Percentiles rank a stretch among this genome's conserved stretches.
Conservation (phyloP, 2,329 filamentous ascomycete species). For the Didymella sp. region DNA sequence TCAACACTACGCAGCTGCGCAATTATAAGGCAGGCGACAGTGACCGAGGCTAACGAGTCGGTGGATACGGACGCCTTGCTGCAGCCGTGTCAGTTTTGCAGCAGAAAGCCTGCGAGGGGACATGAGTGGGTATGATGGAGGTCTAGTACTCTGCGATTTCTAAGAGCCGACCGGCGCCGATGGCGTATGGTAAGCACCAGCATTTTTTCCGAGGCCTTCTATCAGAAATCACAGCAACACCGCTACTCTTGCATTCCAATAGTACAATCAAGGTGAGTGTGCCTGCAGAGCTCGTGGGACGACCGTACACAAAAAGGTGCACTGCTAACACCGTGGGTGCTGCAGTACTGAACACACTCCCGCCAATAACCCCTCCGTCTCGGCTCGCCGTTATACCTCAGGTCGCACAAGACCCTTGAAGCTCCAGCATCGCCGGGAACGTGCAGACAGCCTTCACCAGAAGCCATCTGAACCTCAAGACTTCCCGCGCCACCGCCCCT, state of each 20-base stretch:
- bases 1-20: background rate
- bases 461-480: background rate
- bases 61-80: slow-evolving; percentile 10
- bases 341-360: slow-evolving; percentile 10
- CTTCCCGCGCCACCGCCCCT: slow-evolving; percentile 14
- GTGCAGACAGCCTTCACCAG: background rate
- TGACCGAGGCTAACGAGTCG: slow-evolving; percentile 26
- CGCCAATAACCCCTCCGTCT: slow-evolving; percentile 15
- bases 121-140: slow-evolving; percentile 17
- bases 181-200: slow-evolving; percentile 27
- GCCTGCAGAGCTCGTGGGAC: background rate
- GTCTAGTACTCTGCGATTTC: slow-evolving; percentile 25
- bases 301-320: background rate
- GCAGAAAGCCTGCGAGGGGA: slow-evolving; percentile 11
- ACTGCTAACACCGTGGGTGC: background rate
- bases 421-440: slow-evolving; percentile 29
- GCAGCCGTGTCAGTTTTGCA: slow-evolving; percentile 21
- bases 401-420: slow-evolving; percentile 23
- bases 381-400: slow-evolving; percentile 17
- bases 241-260: slow-evolving; percentile 16
- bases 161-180: slow-evolving; percentile 26
- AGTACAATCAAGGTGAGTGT: slow-evolving; percentile 13
- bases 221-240: slow-evolving; percentile 20
- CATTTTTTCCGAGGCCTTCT: slow-evolving; percentile 19
- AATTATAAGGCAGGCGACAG: background rate